A percentile compares a stretch with the other conserved stretches of the same genome.
Evolutionary conservation across 805 yeast genomes (phyloP).

Genomic region (Dipodascopsis uninucleata): DNA sequence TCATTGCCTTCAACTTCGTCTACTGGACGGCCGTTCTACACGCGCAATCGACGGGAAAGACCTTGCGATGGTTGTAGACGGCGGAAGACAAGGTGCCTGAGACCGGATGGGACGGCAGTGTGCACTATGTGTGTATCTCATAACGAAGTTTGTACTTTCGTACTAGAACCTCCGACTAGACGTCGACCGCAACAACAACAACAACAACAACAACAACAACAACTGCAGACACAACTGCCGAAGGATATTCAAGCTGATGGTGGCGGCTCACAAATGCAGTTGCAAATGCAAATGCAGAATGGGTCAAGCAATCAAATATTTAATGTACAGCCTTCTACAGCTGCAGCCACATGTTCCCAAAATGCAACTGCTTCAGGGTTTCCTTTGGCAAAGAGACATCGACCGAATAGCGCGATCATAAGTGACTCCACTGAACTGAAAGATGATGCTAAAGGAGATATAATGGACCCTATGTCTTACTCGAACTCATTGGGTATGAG

Average conservation of each 20-base stretch:
- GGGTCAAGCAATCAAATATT: too few species aligned
- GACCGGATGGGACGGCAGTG: constrained; percentile 27
- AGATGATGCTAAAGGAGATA: constrained; percentile 20
- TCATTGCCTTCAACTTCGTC: not conserved
- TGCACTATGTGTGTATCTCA: constrained; percentile 38
- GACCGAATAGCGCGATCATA: not conserved
- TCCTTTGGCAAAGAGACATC: too few species aligned
- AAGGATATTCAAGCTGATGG: too few species aligned
- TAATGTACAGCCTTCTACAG: too few species aligned
- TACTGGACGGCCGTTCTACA: constrained; percentile 28
- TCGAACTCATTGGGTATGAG: constrained; percentile 30
- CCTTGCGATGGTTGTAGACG: constrained; percentile 42
- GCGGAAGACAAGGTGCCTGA: constrained; percentile 39
- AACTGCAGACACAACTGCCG: not conserved
- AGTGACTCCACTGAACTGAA: constrained; percentile 2
- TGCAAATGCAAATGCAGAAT: too few species aligned
- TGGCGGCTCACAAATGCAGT: too few species aligned
- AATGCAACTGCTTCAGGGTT: not conserved
- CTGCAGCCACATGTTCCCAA: not conserved
- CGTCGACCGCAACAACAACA: constrained; percentile 14
- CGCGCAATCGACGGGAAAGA: constrained; percentile 32
- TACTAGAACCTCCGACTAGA: constrained; percentile 32
- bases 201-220: not conserved
- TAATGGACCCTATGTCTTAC: constrained; percentile 22
- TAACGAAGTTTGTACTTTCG: constrained; percentile 34